Percentiles rank a stretch among this genome's conserved stretches.
These are phyloP conservation scores for Nakaseomyces glabratus DNA, from an alignment of 1,139 yeast genomes.

Conservation along the genomic window DNA sequence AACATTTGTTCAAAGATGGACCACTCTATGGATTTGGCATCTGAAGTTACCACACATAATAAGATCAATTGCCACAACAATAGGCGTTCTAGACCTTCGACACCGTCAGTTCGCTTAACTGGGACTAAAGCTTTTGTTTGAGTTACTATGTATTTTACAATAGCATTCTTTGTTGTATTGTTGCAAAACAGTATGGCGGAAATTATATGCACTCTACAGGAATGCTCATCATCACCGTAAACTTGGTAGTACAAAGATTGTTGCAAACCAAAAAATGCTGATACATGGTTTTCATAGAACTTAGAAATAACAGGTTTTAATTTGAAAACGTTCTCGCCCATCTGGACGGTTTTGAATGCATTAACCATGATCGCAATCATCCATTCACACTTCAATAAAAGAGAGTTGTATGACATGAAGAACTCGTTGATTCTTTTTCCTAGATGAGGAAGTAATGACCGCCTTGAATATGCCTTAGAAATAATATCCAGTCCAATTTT, in stretches of 20 bases:
- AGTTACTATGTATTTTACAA: conserved; percentile 39
- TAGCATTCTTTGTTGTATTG: conserved; percentile 32
- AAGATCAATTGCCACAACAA: conserved; percentile 48
- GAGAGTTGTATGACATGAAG: conserved; percentile 13
- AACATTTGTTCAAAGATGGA: conserved; percentile 25
- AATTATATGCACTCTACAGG: conserved; percentile 44
- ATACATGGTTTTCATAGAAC: conserved; percentile 37
- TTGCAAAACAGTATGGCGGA: conserved; percentile 38
- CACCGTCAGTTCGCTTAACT: conserved; percentile 49
- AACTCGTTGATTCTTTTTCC: conserved; percentile 32
- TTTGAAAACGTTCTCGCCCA: conserved; percentile 46
- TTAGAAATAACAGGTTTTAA: conserved; percentile 51
- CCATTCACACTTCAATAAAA: conserved; percentile 38
- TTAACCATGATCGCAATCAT: conserved; percentile 43
- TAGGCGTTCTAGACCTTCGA: conserved; percentile 59
- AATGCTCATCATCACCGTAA: conserved; percentile 55
- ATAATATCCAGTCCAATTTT: conserved; percentile 40
- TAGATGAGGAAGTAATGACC: conserved; percentile 58
- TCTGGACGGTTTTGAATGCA: conserved; percentile 44
- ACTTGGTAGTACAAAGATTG: conserved; percentile 38
- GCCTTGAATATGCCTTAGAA: conserved; percentile 49
- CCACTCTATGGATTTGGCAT: conserved; percentile 15
- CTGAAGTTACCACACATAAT: conserved; percentile 29
- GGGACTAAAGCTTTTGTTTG: conserved; percentile 41
- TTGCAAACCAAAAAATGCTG: conserved; percentile 10